Percentiles rank a stretch among this genome's conserved stretches.
Conservation (phyloP, 2,329 filamentous ascomycete genomes). For the Aureobasidium sp. region DNA sequence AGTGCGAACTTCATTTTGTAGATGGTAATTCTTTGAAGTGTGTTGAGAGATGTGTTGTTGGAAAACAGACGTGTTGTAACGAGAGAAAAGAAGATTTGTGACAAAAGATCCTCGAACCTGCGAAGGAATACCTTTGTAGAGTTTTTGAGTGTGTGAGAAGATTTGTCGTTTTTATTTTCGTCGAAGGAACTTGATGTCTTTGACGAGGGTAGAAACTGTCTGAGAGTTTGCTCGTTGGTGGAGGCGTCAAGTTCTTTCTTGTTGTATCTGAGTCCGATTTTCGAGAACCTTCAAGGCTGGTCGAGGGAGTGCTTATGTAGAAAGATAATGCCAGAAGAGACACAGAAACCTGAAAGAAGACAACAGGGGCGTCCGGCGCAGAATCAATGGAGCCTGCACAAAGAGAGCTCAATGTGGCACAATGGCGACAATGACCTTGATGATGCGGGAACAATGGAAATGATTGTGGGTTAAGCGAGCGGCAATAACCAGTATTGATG, state of each 20-base stretch:
- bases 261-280: constrained; percentile 2
- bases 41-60: background rate
- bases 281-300: constrained; percentile 7
- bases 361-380: background rate
- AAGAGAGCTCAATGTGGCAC: background rate
- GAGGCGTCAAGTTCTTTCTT: constrained; percentile 1
- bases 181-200: constrained; percentile 6
- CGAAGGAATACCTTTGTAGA: constrained; percentile 5
- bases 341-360: background rate
- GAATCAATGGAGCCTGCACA: background rate
- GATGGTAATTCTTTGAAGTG: background rate
- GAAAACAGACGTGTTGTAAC: background rate
- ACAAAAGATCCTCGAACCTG: constrained; percentile 5
- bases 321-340: background rate
- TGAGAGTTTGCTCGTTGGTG: background rate
- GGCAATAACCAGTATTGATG: constrained; percentile 8
- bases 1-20: background rate
- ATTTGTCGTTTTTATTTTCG: background rate
- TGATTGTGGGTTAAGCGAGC: background rate
- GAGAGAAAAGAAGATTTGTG: background rate
- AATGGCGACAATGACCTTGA: constrained; percentile 7
- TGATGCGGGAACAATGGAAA: background rate
- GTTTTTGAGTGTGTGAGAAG: background rate
- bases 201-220: background rate
- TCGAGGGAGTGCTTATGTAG: background rate